Evolutionary conservation across 2,329 filamentous ascomycete genomes (phyloP), one percentile per base, ranked within the genome.

Genomic region (Sclerotinia spermophila): DNA sequence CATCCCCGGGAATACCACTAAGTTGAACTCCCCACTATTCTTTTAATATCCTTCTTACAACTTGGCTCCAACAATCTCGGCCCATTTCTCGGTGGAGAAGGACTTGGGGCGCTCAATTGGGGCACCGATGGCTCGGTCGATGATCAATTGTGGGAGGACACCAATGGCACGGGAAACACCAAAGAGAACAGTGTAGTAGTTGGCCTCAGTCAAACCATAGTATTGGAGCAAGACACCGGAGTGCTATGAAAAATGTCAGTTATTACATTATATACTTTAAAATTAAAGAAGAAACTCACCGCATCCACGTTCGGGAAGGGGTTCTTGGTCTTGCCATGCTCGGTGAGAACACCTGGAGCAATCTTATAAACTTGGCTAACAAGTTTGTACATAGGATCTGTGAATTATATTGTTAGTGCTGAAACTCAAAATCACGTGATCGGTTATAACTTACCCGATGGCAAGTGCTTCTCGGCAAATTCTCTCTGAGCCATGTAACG

Each of bases 301-400:
- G 95, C 94, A 81, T 98, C 95, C 80, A 98, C 94, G 87, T 98
- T 98, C 84, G 96, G 96, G 89, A 88, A 98, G 77, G 95, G 95
- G 92, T 98, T 97, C 68, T 72, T 56, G n/a, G 61, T 98, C 93
- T 99, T 99, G 86, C 96, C 96, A 87, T 99, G 96, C 90, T 99
- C 94, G 77, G 96, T 99, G 82, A 99, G 88, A 79, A 99, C 96
- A 80, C 91, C 92, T 76, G 96, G 96, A 75, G 96, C 96, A 79
- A 99, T 98, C 93, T 99, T 99, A 92, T 98, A 99, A 79, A 99
- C 96, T 87, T 99, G 96, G 89, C 92, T 96, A 86, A 99, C 96
- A 78, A 99, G 92, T 90, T 99, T 94, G 93, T 97, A 99, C 94
- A 99, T 96, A 80, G 95, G 94, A 88, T 98, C 96, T 80, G 93